Base-by-base conservation (phyloP, 2,329 filamentous ascomycete species). In the Westerdykella ornata region DNA sequence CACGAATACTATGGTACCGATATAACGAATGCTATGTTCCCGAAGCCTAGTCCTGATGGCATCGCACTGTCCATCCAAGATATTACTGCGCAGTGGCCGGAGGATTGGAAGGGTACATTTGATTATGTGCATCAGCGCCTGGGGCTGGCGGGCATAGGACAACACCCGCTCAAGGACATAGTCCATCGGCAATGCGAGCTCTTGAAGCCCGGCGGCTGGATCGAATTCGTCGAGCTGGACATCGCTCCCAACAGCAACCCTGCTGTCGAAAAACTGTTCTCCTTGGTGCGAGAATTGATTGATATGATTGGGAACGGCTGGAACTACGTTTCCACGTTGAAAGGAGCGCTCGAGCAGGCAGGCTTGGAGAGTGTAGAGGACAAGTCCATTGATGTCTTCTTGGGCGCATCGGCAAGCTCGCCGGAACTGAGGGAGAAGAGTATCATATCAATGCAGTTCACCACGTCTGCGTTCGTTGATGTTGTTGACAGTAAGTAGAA, bases 41-140 rank as follows among this genome's bases (percentile, higher is more conserved):
- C 3, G 3, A 14, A 35, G 3, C 4, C 26, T 1, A 17, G 22
- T 26, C 22, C 22, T 26, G 22, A 26, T 11, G 7, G 22, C 22
- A 26, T 26, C 22, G 22, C 22, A 26, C 22, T 26, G 3, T 26
- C 22, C 7, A 7, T 26, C 8, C 45, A 47, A 29, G 36, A 45
- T 30, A 43, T 45, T 12, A 43, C 16, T 8, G 39, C 42, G 12
- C 43, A 36, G 3, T 45, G 43, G 37, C 46, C 46, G 9, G 30
- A 19, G 13, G 30, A 38, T n/a, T 43, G 36, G 26, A 43, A 34
- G 4, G 15, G 20, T 12, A 37, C 13, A 9, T 48, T 48, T 20
- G 43, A 48, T 18, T 26, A 46, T 9, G 39, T 46, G 4, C 45
- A 48, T 22, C 37, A 42, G 34, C 45, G 43, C n/a, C 26, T 44